These are phyloP conservation scores for Paspalum notatum DNA, from an alignment of 176 grass and related monocot genomes.

Conservation along the genomic window DNA sequence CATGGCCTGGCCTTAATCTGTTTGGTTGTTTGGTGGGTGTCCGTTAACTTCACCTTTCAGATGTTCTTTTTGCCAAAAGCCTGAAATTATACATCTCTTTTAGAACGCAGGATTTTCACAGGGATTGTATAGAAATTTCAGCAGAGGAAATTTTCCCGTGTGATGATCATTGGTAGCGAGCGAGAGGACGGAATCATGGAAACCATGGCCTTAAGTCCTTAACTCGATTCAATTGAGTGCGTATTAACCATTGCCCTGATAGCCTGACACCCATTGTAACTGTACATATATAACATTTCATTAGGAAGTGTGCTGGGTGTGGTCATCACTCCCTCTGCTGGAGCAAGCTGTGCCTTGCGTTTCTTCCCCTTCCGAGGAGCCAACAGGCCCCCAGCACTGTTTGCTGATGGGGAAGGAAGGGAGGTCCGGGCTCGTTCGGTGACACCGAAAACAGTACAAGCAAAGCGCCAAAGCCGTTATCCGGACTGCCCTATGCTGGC, in stretches of 20 bases:
- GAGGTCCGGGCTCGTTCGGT: background rate
- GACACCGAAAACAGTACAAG: conserved; percentile 35
- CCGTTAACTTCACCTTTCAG: background rate
- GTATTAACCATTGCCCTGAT: background rate
- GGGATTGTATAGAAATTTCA: no score
- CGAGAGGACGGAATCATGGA: no score
- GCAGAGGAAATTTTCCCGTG: no score
- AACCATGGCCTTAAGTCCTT: no score
- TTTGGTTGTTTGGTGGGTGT: background rate
- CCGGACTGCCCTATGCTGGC: conserved; percentile 31
- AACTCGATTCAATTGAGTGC: no score
- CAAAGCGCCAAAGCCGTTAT: conserved; percentile 36
- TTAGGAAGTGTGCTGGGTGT: background rate
- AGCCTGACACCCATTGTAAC: background rate
- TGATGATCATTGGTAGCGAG: no score
- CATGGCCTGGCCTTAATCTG: background rate
- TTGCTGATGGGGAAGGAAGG: background rate
- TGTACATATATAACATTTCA: conserved; percentile 10
- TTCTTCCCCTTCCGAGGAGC: background rate
- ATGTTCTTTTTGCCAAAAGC: no score
- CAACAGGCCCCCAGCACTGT: background rate
- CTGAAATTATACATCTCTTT: no score
- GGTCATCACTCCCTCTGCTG: background rate
- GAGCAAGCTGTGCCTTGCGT: background rate
- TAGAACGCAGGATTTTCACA: no score